These are phyloP conservation scores for Ophiorrhiza pumila DNA, from an alignment of 257 asterid species.

Conservation along the genomic window DNA sequence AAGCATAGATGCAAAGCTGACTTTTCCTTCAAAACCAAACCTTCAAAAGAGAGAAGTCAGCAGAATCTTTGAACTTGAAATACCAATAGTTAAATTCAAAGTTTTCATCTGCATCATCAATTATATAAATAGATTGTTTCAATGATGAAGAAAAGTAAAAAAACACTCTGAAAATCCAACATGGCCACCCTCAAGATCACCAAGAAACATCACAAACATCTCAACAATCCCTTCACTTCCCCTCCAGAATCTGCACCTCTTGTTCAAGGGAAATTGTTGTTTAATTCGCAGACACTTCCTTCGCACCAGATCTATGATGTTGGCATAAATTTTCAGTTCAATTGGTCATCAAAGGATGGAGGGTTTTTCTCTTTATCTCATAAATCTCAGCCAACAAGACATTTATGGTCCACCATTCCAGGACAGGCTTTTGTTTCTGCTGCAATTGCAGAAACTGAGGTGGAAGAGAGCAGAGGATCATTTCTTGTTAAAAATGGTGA, in stretches of 20 bases:
- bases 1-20: background rate
- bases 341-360: slow-evolving; percentile 63
- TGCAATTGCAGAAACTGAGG: slow-evolving; percentile 74
- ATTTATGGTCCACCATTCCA: slow-evolving; percentile 71
- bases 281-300: slow-evolving; percentile 42
- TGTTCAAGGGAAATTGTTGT: slow-evolving; percentile 42
- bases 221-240: slow-evolving; percentile 84
- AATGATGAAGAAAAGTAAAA: background rate
- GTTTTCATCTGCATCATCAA: too few species aligned
- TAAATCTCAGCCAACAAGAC: slow-evolving; percentile 49
- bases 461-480: slow-evolving; percentile 93
- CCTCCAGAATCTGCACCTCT: slow-evolving; percentile 47
- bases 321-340: slow-evolving; percentile 65
- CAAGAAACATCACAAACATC: slow-evolving; percentile 75
- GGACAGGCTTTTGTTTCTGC: slow-evolving; percentile 88
- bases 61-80: background rate
- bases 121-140: background rate
- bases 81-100: too few species aligned
- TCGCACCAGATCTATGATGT: slow-evolving; percentile 37
- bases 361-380: slow-evolving; percentile 63
- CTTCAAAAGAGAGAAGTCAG: background rate
- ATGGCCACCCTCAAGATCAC: slow-evolving; percentile 64
- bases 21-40: background rate
- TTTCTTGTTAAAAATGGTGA: slow-evolving; percentile 59
- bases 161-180: background rate